Conservation (phyloP, 208 protist species). For the Phytomonas francai region DNA sequence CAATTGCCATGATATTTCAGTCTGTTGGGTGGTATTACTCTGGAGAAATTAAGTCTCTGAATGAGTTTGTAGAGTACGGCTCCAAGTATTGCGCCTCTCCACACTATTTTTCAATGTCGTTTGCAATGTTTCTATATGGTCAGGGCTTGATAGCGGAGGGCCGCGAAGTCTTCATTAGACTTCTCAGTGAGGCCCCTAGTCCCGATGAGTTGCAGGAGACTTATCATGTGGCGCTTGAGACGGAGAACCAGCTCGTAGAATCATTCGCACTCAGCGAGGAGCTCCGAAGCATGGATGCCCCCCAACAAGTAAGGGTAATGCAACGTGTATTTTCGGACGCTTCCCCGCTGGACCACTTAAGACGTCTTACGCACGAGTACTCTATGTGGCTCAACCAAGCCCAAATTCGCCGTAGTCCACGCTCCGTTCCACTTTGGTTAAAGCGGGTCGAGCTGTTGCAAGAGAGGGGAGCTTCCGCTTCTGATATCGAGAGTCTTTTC, state of each 20-base stretch:
- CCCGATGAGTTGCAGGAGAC: constrained; percentile 29
- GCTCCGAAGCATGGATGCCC: constrained; percentile 25
- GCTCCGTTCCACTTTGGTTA: constrained; percentile 51
- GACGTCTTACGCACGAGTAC: constrained; percentile 29
- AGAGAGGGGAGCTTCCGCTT: constrained; percentile 15
- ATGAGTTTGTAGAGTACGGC: constrained; percentile 36
- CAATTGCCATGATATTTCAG: constrained; percentile 41
- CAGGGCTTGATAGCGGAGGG: constrained; percentile 52
- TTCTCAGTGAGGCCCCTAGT: constrained; percentile 47
- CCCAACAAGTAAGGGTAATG: constrained; percentile 14
- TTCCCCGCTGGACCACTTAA: constrained; percentile 34
- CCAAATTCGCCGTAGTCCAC: constrained; percentile 39
- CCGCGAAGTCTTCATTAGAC: constrained; percentile 24
- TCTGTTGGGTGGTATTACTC: constrained; percentile 34
- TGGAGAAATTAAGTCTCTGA: constrained; percentile 25
- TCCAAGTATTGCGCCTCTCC: constrained; percentile 38
- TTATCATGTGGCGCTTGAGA: constrained; percentile 44
- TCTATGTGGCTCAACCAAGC: constrained; percentile 60
- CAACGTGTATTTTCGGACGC: constrained; percentile 17
- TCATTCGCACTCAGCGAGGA: constrained; percentile 46
- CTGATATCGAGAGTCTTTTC: constrained; percentile 36
- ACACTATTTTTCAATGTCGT: constrained; percentile 30
- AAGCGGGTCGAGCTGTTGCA: constrained; percentile 65
- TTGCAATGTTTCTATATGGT: constrained; percentile 56
- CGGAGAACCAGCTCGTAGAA: constrained; percentile 73